phyloP scores from a whole-genome alignment of 2,329 filamentous ascomycete species.

The Fusarium nodosum region DNA sequence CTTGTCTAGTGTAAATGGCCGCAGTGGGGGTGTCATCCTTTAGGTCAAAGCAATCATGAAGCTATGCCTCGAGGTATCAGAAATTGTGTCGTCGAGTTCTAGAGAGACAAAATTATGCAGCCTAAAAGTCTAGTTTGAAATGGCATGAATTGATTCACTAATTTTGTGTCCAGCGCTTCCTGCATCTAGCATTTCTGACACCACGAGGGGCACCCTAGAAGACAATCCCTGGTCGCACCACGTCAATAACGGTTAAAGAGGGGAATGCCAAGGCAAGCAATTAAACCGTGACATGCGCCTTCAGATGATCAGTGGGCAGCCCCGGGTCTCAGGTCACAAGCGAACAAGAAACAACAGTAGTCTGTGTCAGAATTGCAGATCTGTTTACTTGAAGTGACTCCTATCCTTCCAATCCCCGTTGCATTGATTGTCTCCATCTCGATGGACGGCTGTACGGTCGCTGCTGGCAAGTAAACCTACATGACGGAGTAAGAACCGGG shows the following conservation, averaged over 20 bases:
- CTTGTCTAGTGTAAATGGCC: slow-evolving; percentile 44
- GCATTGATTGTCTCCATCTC: slow-evolving; percentile 3
- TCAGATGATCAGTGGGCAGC: slow-evolving; percentile 33
- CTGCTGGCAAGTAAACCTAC: background rate
- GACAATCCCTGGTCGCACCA: slow-evolving; percentile 28
- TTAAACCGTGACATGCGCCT: slow-evolving; percentile 38
- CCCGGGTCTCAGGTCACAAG: slow-evolving; percentile 27
- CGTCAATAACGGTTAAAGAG: slow-evolving; percentile 40
- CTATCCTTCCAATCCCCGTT: slow-evolving; percentile 9
- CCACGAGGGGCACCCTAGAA: slow-evolving; percentile 11
- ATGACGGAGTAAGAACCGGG: slow-evolving; percentile 21
- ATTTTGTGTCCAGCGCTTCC: background rate
- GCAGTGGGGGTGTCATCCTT: slow-evolving; percentile 44
- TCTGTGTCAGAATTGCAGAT: slow-evolving; percentile 25
- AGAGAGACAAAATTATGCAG: background rate
- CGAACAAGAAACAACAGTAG: slow-evolving; percentile 17
- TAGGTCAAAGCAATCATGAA: slow-evolving; percentile 45
- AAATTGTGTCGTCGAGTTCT: background rate
- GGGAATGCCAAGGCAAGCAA: slow-evolving; percentile 40
- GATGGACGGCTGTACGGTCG: background rate
- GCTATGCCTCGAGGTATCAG: slow-evolving; percentile 25
- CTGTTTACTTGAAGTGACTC: slow-evolving; percentile 17
- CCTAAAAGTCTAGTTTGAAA: fast-evolving
- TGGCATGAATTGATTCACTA: background rate
- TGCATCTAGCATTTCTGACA: background rate